A percentile compares a stretch with the other conserved stretches of the same genome.
Evolutionary conservation across 179 eudicot genomes (phyloP).

Genomic region (Beta macrorhiza): DNA sequence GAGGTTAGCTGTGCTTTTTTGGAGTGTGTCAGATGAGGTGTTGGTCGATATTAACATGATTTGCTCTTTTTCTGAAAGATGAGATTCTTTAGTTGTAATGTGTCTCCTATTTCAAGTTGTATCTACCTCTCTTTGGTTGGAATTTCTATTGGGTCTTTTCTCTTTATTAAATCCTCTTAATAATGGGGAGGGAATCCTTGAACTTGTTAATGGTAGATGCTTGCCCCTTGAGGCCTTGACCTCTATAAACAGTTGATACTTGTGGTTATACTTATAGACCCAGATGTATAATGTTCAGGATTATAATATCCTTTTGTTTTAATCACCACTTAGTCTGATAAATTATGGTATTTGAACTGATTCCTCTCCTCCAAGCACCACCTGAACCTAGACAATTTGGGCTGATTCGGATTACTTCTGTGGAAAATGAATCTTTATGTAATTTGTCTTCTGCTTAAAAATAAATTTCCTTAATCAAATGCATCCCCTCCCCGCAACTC

Average conservation of each 20-base stretch:
- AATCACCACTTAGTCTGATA: background rate
- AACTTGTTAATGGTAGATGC: background rate
- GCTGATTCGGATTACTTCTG: background rate
- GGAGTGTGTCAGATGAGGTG: background rate
- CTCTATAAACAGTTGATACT: background rate
- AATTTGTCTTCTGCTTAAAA: no score
- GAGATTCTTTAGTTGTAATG: background rate
- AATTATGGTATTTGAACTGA: background rate
- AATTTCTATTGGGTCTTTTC: no score
- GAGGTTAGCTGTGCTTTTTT: background rate
- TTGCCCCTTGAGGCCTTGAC: background rate
- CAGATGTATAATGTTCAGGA: background rate
- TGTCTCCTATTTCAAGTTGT: constrained; percentile 10
- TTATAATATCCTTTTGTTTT: background rate
- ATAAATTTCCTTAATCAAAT: no score
- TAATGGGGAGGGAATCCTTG: background rate
- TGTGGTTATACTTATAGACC: background rate
- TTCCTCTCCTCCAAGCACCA: background rate
- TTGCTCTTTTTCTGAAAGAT: background rate
- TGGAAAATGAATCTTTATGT: background rate
- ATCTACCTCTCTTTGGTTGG: background rate
- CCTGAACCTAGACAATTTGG: background rate
- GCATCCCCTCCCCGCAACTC: no score
- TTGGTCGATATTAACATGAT: background rate
- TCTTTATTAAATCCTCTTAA: no score